Conservation (phyloP, 2,329 filamentous ascomycete species). For the Talaromyces sp. region DNA sequence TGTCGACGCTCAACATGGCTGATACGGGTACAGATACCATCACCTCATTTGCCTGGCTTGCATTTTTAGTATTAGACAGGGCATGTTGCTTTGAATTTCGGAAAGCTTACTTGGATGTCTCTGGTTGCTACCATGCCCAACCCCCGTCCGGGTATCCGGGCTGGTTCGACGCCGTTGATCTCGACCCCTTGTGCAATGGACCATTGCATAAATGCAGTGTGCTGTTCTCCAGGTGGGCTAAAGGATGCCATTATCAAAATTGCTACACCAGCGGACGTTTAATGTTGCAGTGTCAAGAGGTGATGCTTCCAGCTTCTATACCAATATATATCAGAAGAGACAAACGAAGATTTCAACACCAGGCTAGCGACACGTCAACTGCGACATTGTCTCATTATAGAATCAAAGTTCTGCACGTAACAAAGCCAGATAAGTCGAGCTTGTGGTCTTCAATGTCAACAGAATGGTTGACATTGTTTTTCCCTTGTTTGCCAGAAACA, state of each 20-base stretch:
- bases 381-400: not conserved
- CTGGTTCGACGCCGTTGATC: conserved; percentile 62
- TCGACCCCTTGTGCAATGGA: conserved; percentile 58
- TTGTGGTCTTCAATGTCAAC: not conserved
- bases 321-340: not conserved
- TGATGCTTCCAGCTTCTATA: not conserved
- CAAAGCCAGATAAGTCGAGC: not conserved
- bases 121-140: conserved; percentile 70
- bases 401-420: not conserved
- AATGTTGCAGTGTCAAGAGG: not conserved
- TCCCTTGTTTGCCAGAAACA: not conserved
- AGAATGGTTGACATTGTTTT: not conserved
- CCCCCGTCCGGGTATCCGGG: conserved; percentile 64
- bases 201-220: conserved; percentile 61
- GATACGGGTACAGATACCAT: conserved; percentile 61
- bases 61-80: not conserved
- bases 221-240: conserved; percentile 25
- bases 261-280: not conserved
- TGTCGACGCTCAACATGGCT: conserved; percentile 60
- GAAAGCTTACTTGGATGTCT: conserved; percentile 52
- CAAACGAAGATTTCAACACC: not conserved
- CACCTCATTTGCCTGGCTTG: conserved; percentile 48
- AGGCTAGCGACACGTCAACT: not conserved
- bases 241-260: conserved; percentile 4
- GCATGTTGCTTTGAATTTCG: not conserved